These are phyloP conservation scores for Rutstroemia sp. DNA, from an alignment of 2,329 filamentous ascomycete species.

Conservation along the genomic window DNA sequence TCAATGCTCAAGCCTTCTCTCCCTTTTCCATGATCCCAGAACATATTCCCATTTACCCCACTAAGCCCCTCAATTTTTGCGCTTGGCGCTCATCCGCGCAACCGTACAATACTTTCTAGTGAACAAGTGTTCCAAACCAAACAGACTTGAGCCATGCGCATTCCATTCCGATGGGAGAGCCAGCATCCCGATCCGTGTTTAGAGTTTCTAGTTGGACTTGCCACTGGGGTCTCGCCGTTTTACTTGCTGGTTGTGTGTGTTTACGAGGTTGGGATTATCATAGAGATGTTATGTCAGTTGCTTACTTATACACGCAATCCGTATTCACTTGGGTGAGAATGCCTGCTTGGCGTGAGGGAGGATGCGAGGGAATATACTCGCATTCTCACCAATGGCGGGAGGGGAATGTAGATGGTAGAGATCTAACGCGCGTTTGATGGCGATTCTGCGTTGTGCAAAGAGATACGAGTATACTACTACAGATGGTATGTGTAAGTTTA, in stretches of 20 bases:
- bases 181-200: too few species aligned
- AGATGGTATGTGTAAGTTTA: not conserved
- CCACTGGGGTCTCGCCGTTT: too few species aligned
- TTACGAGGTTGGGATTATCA: too few species aligned
- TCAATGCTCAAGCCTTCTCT: too few species aligned
- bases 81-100: not conserved
- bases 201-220: too few species aligned
- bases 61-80: constrained; percentile 8
- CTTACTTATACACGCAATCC: too few species aligned
- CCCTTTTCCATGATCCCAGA: not conserved
- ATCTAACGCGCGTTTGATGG: constrained; percentile 6
- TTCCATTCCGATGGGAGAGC: too few species aligned
- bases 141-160: too few species aligned
- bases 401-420: not conserved
- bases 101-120: not conserved
- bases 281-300: too few species aligned
- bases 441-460: not conserved
- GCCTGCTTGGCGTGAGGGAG: not conserved
- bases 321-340: too few species aligned
- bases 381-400: not conserved
- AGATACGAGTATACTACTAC: not conserved
- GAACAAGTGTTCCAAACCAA: constrained; percentile 4
- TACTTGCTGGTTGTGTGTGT: too few species aligned
- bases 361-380: not conserved
- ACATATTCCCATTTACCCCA: not conserved